Base-by-base conservation (phyloP, 1,284 basidiomycete species). In the Fistulinella cinereoalba region DNA sequence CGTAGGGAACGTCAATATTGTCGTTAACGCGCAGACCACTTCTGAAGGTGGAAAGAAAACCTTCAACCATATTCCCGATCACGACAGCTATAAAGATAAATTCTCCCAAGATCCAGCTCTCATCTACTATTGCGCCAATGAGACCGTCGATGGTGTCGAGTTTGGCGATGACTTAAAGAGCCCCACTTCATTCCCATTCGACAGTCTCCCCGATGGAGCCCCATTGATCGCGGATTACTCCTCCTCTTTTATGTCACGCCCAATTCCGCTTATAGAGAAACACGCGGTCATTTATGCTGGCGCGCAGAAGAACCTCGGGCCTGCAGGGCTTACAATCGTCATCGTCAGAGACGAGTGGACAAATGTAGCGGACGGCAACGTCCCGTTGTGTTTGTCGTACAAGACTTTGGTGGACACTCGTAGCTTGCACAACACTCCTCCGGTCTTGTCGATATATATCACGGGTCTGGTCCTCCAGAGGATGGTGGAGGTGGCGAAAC, bases 71-170 rank as follows among this genome's bases (percentile, higher is more conserved):
- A 83, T 98, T 58, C 93, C 95, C 11, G 71, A 81, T 12, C 80
- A 82, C 60, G 71, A 75, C 45, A 73, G 79, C 39, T 97, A 88
- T 80, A 68, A 69, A 24, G 95, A 88, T 78, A 69, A 71, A n/a
- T 90, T 97, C 71, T 90, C 89, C 12, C 56, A 64, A 32, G 76
- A 83, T 62, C 87, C 96, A 1, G 95, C 91, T 9, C 81, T 95
- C 61, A 85, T 98, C 46, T 98, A 97, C 73, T 99, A 98, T 73
- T 99, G 97, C 78, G 96, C 98, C 67, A 99, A 99, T 73, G 97
- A 99, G 74, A 99, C 97, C 3, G 92, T 99, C 49, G 88, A 97
- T 61, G 97, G 97, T 27, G 87, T 96, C 46, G 89, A 99, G 72
- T 98, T 92, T 72, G 75, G 88, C 4, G 65, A 74, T 36, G 76